Conservation (phyloP, 352 stramenopile species). For the Globisporangium cystogenes region DNA sequence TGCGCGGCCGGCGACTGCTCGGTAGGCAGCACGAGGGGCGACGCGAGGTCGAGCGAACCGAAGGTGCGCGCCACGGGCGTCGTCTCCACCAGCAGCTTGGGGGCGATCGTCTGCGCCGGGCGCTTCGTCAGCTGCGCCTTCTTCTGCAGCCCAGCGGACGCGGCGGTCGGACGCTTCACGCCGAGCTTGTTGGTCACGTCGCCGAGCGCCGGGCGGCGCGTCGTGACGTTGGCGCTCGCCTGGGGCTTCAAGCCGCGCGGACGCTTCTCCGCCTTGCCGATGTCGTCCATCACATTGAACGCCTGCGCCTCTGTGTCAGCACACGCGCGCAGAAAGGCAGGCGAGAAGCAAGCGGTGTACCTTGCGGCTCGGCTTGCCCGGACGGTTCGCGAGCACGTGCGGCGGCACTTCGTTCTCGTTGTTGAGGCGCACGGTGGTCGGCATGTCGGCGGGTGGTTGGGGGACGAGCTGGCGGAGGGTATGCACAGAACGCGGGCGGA, state of each 20-base stretch:
- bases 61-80: constrained; percentile 30
- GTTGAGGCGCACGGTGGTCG: constrained; percentile 31
- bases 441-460: constrained; percentile 15
- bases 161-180: constrained; percentile 48
- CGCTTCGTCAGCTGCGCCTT: constrained; percentile 31
- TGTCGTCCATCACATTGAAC: constrained; percentile 39
- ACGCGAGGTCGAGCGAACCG: constrained; percentile 23
- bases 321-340: constrained; percentile 1
- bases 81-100: constrained; percentile 23
- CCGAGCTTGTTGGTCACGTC: constrained; percentile 76
- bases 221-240: constrained; percentile 2
- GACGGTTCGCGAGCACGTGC: constrained; percentile 27
- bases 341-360: constrained; percentile 13
- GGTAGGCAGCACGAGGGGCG: constrained; percentile 5
- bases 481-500: constrained; percentile 5
- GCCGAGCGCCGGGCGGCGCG: constrained; percentile 40
- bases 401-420: constrained; percentile 68
- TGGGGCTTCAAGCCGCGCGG: constrained; percentile 45
- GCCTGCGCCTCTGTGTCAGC: constrained; percentile 17
- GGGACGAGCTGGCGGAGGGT: not conserved
- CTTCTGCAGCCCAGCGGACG: constrained; percentile 39
- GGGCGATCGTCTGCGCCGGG: constrained; percentile 16
- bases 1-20: constrained; percentile 20
- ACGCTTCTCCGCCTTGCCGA: constrained; percentile 51
- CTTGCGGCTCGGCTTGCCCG: constrained; percentile 43